Base-by-base conservation (phyloP, 169 alveolate species). In the Theileria luwenshuni region DNA sequence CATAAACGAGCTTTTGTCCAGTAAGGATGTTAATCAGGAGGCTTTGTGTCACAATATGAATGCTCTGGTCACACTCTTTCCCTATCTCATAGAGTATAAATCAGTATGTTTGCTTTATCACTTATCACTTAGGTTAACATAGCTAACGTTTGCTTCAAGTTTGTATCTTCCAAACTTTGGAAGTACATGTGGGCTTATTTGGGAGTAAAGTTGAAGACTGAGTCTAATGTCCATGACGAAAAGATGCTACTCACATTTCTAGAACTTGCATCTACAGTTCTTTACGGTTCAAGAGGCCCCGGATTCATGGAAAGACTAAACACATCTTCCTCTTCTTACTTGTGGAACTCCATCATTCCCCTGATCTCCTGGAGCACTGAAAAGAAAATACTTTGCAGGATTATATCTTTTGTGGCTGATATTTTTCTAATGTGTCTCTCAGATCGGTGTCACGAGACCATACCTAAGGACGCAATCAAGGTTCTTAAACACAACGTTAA, bases 41-140 rank as follows among this genome's bases (percentile, higher is more conserved):
- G 87, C 87, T 23, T 30, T 79, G 6, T 72, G 84, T 47, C 65
- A 68, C 54, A 79, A 79, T 33, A 70, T 79, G 58, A 70, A 71
- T 25, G 83, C 87, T 21, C 52, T 79, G 12, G 21, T 30, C 35
- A 70, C 83, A 3, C 61, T 79, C 33, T 30, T 79, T 13, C 87
- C 87, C 19, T 79, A 62, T 41, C 71, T 79, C 5, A 79, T 54
- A 27, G 87, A 79, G 43, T 52, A 42, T 35, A 38, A 59, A 52
- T 21, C 77, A 8, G 69, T 62, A 45, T 19, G 13, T 62, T 62
- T 1, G 1, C 10, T 6, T 6, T 0, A 30, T 1, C 28, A 68
- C 28, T 30, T 30, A 17, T 51, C 12, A 13, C 17, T 35, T 30
- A 68, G 76, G 65, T 71, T 23, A 73, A 71, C 27, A 60, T 79